Evolutionary conservation across 352 stramenopile species (phyloP).

Genomic region (Phytophthora multivora): DNA sequence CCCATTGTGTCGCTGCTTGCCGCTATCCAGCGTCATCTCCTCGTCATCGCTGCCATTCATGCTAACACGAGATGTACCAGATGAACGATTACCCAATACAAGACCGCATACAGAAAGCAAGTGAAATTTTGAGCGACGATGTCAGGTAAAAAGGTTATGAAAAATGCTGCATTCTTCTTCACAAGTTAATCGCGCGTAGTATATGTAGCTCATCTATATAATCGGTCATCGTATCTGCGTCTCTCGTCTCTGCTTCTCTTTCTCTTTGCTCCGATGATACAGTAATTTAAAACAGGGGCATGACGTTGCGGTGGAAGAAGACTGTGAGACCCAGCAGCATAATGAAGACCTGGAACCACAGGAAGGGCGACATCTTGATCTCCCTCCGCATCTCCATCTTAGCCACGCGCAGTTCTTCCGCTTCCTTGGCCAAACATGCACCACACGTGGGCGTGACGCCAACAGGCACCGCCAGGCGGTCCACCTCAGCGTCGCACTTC

Average conservation of each 20-base stretch:
- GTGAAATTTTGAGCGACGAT: neutral
- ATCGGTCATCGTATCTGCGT: neutral
- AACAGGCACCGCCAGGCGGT: slow-evolving; percentile 40
- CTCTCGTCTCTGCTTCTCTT: neutral
- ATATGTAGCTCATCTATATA: slow-evolving; percentile 21
- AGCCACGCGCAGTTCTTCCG: slow-evolving; percentile 24
- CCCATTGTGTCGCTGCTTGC: slow-evolving; percentile 22
- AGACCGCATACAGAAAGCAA: slow-evolving; percentile 23
- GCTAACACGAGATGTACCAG: neutral
- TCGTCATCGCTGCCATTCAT: slow-evolving; percentile 33
- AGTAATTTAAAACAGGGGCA: slow-evolving; percentile 49
- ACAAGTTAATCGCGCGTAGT: neutral
- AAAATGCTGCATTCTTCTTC: neutral
- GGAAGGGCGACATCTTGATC: slow-evolving; percentile 70
- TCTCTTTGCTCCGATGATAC: slow-evolving; percentile 1
- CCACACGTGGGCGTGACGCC: slow-evolving; percentile 46
- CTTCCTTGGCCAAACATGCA: slow-evolving; percentile 45
- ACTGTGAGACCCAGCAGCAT: slow-evolving; percentile 58
- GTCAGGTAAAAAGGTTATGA: neutral
- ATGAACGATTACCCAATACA: slow-evolving; percentile 2
- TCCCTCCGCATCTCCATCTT: slow-evolving; percentile 41
- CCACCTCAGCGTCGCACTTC: slow-evolving; percentile 68
- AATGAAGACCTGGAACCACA: slow-evolving; percentile 72
- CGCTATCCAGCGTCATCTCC: neutral
- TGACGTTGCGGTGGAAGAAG: slow-evolving; percentile 77